Evolutionary conservation across 306 rosid species (phyloP), one percentile per base, ranked within the genome.

Genomic region (Lathyrus oleraceus): DNA sequence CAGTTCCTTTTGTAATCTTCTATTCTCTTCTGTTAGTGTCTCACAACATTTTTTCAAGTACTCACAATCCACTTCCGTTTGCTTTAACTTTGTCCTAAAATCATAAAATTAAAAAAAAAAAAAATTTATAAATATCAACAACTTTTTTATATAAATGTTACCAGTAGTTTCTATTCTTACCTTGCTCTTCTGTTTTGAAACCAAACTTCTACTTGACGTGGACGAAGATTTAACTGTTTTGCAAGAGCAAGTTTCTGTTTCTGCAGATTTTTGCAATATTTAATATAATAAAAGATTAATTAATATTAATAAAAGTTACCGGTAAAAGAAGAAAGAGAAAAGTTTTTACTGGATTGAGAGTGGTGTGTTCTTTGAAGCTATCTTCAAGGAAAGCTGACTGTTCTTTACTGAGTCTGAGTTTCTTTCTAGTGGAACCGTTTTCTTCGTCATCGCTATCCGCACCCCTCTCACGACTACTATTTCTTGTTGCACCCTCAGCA

Each of bases 121-220:
- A 6, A 47, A 36, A 32, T 5, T 5, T 32, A 28, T 1, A 35
- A 16, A 47, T 15, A 15, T 6, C 17, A 2, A 5, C 13, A 43
- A 10, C 11, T 42, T 42, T 2, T 45, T 45, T 5, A 45, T n/a
- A 2, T 14, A 3, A 45, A 28, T n/a, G n/a, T n/a, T n/a, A n/a
- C n/a, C n/a, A n/a, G 30, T 58, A 16, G 48, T 44, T 48, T 48
- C 23, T 48, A 15, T 48, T 48, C 7, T 25, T 82, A 94, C 99
- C 99, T 95, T 65, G 99, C 99, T 79, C 99, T 89, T 85, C 99
- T 84, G 57, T 95, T 95, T 76, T 95, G 99, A 79, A 95, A 95
- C 99, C 99, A 95, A 3, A 95, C 99, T 76, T 95, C 99, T 4
- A 95, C 99, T 72, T 95, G 99, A n/a, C 99, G 90, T 1, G 99